These are phyloP conservation scores for Cyberlindnera bimundalis DNA, from an alignment of 805 yeast genomes.

Conservation along the genomic window DNA sequence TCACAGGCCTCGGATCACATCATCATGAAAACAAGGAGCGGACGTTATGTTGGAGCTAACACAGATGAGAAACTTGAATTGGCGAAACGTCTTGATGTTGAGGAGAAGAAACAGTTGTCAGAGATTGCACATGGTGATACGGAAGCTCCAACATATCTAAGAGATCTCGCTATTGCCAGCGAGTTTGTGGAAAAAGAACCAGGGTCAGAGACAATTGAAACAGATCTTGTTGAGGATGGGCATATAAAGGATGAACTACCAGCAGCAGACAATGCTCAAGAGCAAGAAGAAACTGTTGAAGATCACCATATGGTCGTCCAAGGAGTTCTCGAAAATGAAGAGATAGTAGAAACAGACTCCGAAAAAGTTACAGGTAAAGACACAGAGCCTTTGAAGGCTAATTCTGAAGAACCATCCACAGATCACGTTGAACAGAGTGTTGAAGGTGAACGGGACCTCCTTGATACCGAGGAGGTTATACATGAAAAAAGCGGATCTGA, in stretches of 20 bases:
- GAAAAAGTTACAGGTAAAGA: too few relatives aligned
- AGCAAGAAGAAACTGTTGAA: neutral
- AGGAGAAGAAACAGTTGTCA: slow-evolving; percentile 22
- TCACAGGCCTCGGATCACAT: slow-evolving; percentile 13
- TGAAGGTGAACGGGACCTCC: too few relatives aligned
- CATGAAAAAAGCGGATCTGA: too few relatives aligned
- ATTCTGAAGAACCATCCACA: too few relatives aligned
- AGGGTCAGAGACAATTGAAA: neutral
- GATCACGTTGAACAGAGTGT: too few relatives aligned
- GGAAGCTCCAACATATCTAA: slow-evolving; percentile 3
- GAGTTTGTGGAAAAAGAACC: slow-evolving; percentile 16
- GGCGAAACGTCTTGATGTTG: slow-evolving; percentile 22
- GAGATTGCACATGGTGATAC: slow-evolving; percentile 22
- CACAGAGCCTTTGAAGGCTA: too few relatives aligned
- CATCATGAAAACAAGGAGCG: slow-evolving; percentile 31
- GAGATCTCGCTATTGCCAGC: slow-evolving; percentile 16
- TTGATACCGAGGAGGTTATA: too few relatives aligned
- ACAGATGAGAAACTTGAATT: slow-evolving; percentile 22
- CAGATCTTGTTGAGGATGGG: neutral
- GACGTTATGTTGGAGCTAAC: slow-evolving; percentile 29
- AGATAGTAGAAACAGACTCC: too few relatives aligned
- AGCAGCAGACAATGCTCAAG: neutral
- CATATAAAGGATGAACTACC: too few relatives aligned
- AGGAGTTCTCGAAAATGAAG: neutral
- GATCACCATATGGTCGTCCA: neutral